Conservation (phyloP, 768 basidiomycete genomes). For the Boletus pseudo-olivaceus region DNA sequence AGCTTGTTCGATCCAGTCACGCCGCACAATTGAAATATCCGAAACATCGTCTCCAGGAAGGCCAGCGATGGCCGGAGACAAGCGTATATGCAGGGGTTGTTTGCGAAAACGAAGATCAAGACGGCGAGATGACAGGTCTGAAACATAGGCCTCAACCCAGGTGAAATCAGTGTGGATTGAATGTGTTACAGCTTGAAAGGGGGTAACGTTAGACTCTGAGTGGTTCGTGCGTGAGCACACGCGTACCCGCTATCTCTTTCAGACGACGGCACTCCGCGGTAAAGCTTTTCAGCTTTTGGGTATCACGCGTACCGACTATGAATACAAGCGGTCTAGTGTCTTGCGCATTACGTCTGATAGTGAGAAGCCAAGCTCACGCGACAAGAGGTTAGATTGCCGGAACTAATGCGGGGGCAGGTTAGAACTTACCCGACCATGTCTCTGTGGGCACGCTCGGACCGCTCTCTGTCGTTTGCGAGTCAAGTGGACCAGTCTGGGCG, state of each 20-base stretch:
- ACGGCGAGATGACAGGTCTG: constrained; percentile 3
- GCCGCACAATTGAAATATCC: constrained; percentile 57
- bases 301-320: constrained; percentile 41
- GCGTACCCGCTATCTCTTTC: constrained; percentile 47
- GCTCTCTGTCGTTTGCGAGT: constrained; percentile 28
- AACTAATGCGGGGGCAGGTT: neutral
- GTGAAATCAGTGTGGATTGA: constrained; percentile 9
- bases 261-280: constrained; percentile 56
- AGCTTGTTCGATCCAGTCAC: constrained; percentile 57
- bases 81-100: constrained; percentile 46
- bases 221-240: neutral
- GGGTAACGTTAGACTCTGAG: neutral
- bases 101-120: constrained; percentile 51
- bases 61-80: constrained; percentile 64
- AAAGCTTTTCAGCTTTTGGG: constrained; percentile 43
- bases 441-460: constrained; percentile 32
- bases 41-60: constrained; percentile 53
- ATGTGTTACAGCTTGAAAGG: constrained; percentile 11
- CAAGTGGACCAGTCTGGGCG: constrained; percentile 48
- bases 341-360: constrained; percentile 41
- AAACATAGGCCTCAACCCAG: constrained; percentile 18
- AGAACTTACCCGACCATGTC: constrained; percentile 36
- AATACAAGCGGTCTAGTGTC: constrained; percentile 42
- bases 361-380: constrained; percentile 50
- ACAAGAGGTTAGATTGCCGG: neutral